Percentiles rank a stretch among this genome's conserved stretches.
phyloP scores from a whole-genome alignment of 1,284 basidiomycete genomes.

The Ustilago cynodontis region DNA sequence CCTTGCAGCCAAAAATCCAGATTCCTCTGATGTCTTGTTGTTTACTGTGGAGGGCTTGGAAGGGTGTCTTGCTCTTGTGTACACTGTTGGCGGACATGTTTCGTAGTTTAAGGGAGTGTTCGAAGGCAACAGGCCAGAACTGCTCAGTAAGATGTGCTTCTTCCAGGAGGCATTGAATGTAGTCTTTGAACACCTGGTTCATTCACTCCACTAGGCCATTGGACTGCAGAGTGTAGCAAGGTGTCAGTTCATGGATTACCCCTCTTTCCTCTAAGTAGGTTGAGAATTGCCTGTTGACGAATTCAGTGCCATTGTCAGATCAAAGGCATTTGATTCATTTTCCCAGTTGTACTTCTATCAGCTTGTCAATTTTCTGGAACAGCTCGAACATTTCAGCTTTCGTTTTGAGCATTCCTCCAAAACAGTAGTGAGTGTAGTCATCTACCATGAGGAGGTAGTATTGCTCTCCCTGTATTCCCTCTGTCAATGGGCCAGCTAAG shows the following conservation, averaged over 20 bases:
- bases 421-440: neutral
- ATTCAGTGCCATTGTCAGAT: neutral
- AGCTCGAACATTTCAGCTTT: neutral
- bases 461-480: neutral
- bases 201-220: constrained; percentile 1
- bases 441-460: constrained; percentile 2
- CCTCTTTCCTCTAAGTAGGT: neutral
- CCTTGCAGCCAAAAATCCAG: neutral
- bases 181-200: constrained; percentile 2
- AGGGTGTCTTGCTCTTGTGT: neutral
- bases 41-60: neutral
- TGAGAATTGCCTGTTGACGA: neutral
- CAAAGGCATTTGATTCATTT: neutral
- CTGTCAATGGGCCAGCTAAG: neutral
- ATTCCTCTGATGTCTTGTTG: neutral
- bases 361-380: neutral
- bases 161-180: neutral
- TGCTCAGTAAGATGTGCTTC: neutral
- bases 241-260: neutral
- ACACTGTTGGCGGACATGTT: constrained; percentile 3
- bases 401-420: neutral
- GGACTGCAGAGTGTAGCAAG: neutral
- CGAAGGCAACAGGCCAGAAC: neutral
- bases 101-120: neutral
- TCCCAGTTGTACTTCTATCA: neutral